Base-by-base conservation (phyloP, 1,139 yeast species). In the Geotrichum siamense region DNA sequence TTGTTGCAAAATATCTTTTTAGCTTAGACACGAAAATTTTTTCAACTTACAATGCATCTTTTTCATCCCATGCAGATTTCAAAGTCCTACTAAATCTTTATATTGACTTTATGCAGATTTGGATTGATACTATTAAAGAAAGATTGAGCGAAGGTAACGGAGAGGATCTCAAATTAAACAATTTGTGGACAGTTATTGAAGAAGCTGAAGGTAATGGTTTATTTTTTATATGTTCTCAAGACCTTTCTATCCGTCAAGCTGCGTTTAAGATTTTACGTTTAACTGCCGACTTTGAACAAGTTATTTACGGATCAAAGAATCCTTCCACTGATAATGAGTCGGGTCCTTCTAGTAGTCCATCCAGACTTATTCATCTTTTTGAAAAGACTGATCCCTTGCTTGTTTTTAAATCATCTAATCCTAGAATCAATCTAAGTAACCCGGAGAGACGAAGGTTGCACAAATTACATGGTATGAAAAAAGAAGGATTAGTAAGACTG, bases 171-270 rank as follows among this genome's bases (percentile, higher is more conserved):
- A 93, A 83, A 55, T 71, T 89, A 74, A 83, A 83, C 54, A 78
- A 78, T 30, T 78, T 85, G 33, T 79, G 85, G 53, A 82, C 94
- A 0, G 80, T 83, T 0, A 80, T 89, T 41, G 97, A 91, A 61
- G 96, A 89, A 53, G 83, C 89, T 6, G 98, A 93, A 64, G 97
- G 98, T 0, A 86, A 89, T 58, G 99, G 96, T 0, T 65, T 93
- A 31, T 91, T 85, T 59, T 91, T 93, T 58, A 68, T 93, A 25
- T 86, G 96, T 57, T 84, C 95, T 2, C 94, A 86, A 56, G 96
- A 87, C 55, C 73, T 84, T 28, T 71, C 75, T 31, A 74, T 85
- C 12, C 71, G 98, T 44, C 78, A 78, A 49, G 67, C 79, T 46
- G 97, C 94, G 1, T 70, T 89, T 3, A 73, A 80, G 15, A 78